Base-by-base conservation (phyloP, 345 rosid species). In the Sisymbrium irio region DNA sequence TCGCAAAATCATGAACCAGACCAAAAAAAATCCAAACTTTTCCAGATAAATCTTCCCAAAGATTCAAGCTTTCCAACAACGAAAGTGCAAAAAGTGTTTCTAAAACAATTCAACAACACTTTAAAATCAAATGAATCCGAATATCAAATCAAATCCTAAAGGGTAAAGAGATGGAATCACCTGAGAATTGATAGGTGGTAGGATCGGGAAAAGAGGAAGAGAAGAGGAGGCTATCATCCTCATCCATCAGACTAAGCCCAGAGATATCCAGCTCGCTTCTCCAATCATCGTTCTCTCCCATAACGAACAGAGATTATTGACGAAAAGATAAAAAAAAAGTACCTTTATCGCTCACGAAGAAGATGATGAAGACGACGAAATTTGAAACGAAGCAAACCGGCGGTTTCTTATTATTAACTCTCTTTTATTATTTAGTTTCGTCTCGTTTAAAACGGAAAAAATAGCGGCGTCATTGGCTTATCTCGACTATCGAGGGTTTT, bases 221-320 rank as follows among this genome's bases (percentile, higher is more conserved):
- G 76, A 67, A 15, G 79, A 89, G 83, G 75, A 95, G 96, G 78
- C 82, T 85, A 73, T 95, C 99, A 65, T 92, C 96, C 77, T 92
- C 99, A 65, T 95, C 97, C 55, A 95, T 86, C 67, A 94, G 89
- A 74, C 88, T 86, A 33, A 88, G 82, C 65, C 84, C 82, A 65
- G 62, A 77, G 57, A 81, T 75, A 32, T 75, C 73, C 28, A 84
- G 75, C 64, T 62, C 81, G 60, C 56, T 57, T 67, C 47, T 75
- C 57, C 79, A 78, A 22, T 50, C 27, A 60, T 75, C 81, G 12
- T 83, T 30, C 44, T 84, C 91, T 49, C 67, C 89, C 98, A 91
- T 93, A 14, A 50, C 42, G 46, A 15, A 41, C 46, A 59, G 17
- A 57, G 79, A 60, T 79, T 33, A 2, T 8, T 3, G 19, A 35